Evolutionary conservation across 1,284 basidiomycete species (phyloP), one percentile per base, ranked within the genome.

Genomic region (Ceratobasidium theobromae): DNA sequence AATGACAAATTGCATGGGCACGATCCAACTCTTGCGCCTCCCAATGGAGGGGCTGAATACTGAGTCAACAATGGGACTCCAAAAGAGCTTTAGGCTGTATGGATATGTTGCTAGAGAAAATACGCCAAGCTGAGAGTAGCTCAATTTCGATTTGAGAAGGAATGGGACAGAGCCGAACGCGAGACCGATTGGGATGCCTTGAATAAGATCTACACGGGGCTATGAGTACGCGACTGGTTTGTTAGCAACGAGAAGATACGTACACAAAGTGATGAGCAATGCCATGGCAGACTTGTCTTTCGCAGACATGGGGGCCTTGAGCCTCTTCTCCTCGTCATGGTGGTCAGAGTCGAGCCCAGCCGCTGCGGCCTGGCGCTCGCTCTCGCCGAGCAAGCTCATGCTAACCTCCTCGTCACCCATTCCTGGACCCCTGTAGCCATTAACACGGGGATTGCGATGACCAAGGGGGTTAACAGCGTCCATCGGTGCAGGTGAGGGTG

Each of bases 51-150:
- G 80, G 71, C 91, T 82, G 76, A 91, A 99, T 70, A 90, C 81
- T 2, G 95, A 92, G 75, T 99, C 97, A 67, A 99, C 94, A 70
- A 99, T 91, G 46, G 97, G 97, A 25, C 94, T 96, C 96, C 97
- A 99, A 69, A 99, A 78, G 65, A 99, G 80, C 78, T 99, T 99
- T 73, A 99, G 85, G 35, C 93, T 96, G 79, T 99, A 99, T 8
- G 97, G 97, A 80, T 98, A 99, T 69, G 89, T 91, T 66, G 93
- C 55, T 2, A 99, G 83, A 54, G 94, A 92, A 78, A 99, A 98
- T 28, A 95, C 86, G 67, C 91, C 97, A 64, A 99, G 86, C 77
- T 98, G 94, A 32, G 94, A 95, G 80, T 99, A 99, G 46, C 93
- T 95, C 68, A 99, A 77, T 76, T 96, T 90, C 72, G 97, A 88